phyloP scores from a whole-genome alignment of 2,329 filamentous ascomycete species.

The Exophiala oligosperma region DNA sequence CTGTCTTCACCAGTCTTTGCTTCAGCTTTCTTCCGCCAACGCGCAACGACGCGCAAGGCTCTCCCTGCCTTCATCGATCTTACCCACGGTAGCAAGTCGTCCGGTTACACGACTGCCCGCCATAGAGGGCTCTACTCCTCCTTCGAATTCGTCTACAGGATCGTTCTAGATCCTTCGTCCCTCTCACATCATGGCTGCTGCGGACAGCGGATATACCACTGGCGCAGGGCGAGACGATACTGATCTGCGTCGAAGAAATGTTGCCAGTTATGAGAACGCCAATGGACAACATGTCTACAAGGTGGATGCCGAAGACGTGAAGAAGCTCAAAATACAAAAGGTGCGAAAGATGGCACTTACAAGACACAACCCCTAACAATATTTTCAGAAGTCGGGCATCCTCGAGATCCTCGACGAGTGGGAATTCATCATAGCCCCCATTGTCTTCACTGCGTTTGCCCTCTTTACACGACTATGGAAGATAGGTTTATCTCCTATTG shows the following conservation, averaged over 20 bases:
- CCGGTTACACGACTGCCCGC: slow-evolving; percentile 11
- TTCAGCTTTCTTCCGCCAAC: neutral
- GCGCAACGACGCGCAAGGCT: neutral
- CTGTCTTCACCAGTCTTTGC: slow-evolving; percentile 8
- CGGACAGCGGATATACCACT: slow-evolving; percentile 18
- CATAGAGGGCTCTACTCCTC: slow-evolving; percentile 4
- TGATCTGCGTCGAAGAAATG: slow-evolving; percentile 45
- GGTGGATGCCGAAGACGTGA: slow-evolving; percentile 36
- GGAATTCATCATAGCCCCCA: slow-evolving; percentile 63
- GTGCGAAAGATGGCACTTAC: slow-evolving; percentile 28
- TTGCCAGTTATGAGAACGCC: slow-evolving; percentile 35
- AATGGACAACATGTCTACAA: slow-evolving; percentile 28
- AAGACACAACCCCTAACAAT: slow-evolving; percentile 34
- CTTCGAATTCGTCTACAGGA: neutral
- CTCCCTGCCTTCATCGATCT: neutral
- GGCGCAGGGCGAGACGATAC: slow-evolving; percentile 36
- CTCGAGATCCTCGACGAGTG: slow-evolving; percentile 53
- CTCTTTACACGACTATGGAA: slow-evolving; percentile 69
- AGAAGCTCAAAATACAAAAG: slow-evolving; percentile 34
- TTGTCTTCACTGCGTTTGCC: slow-evolving; percentile 62
- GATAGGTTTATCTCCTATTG: slow-evolving; percentile 68
- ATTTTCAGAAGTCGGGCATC: slow-evolving; percentile 32
- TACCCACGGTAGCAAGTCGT: slow-evolving; percentile 5
- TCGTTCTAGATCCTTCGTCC: neutral
- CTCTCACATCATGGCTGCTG: slow-evolving; percentile 15